Evolutionary conservation across 2,329 filamentous ascomycete species (phyloP).

Genomic region (Gyromitra esculenta): DNA sequence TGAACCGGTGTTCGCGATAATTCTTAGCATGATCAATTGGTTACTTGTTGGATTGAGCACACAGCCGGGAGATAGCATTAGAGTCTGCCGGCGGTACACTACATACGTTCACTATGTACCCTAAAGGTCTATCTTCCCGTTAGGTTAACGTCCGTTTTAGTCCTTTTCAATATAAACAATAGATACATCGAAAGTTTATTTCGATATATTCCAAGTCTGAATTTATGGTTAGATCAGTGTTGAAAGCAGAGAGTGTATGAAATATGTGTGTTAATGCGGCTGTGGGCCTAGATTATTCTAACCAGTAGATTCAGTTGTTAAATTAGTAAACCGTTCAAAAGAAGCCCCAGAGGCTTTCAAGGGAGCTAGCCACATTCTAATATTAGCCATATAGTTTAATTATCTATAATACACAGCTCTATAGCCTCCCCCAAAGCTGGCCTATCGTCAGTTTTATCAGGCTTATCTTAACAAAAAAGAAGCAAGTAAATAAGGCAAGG

Average conservation of each 20-base stretch:
- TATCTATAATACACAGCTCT: background rate
- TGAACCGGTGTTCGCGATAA: background rate
- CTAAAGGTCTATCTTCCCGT: background rate
- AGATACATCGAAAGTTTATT: background rate
- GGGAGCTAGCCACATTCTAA: background rate
- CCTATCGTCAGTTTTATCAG: background rate
- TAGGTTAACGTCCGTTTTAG: background rate
- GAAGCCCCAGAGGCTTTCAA: background rate
- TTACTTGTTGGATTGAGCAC: background rate
- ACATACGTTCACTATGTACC: background rate
- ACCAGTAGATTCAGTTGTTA: background rate
- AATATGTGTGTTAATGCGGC: background rate
- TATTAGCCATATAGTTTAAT: background rate
- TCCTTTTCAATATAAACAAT: background rate
- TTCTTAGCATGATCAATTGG: background rate
- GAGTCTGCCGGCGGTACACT: background rate
- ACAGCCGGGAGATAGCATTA: constrained; percentile 5
- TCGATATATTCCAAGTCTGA: background rate
- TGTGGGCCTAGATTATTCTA: background rate
- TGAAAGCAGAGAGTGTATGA: background rate
- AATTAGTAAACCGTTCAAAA: background rate
- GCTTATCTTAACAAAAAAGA: background rate
- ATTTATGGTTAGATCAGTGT: background rate
- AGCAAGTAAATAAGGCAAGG: constrained; percentile 1
- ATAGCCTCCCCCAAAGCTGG: background rate